Evolutionary conservation across 192 early-diverging fungal genomes (phyloP), one percentile per base, ranked within the genome.

Genomic region (Coemansia sp.): DNA sequence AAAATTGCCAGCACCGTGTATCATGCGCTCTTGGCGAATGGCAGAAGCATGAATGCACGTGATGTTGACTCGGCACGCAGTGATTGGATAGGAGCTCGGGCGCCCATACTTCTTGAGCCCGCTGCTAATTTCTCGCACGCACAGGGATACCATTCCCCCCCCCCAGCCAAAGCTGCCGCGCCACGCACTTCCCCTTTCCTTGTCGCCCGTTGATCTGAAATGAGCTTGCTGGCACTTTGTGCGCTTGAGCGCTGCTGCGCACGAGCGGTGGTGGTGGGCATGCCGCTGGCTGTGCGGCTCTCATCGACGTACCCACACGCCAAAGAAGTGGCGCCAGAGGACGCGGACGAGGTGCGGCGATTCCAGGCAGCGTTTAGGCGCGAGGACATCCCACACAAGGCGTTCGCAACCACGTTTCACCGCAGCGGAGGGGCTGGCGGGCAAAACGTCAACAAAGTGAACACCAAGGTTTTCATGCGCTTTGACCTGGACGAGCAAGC

Each of bases 391-490:
- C 90, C 90, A 26, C 81, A 84, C 69, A 87, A 82, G 33, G 63
- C 77, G 1, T 85, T 92, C 42, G 72, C 74, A 10, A 59, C 86
- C 14, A 76, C 81, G 11, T 92, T 90, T 73, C 80, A 85, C 36
- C 84, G 92, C 62, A 88, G 89, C 69, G 86, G 92, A 69, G 94
- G 93, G 5, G 91, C 94, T 10, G 94, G 94, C 24, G 94, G 94
- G 20, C 93, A 96, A 67, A 94, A 96, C 69, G 94, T 96, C 33
- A 96, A 96, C 84, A 96, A 96, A 86, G 89, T 94, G 20, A 93
- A 88, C 66, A 91, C 91, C 42, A 94, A 96, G 76, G 92, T 91
- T 11, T 88, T 89, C 62, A 85, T 96, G 85, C 84, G 91, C 42
- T 87, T 96, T 60, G 33, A 76, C 8, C 69, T 94, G 28, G 81